These are phyloP conservation scores for Arachis stenosperma DNA, from an alignment of 306 rosid species.

Conservation along the genomic window DNA sequence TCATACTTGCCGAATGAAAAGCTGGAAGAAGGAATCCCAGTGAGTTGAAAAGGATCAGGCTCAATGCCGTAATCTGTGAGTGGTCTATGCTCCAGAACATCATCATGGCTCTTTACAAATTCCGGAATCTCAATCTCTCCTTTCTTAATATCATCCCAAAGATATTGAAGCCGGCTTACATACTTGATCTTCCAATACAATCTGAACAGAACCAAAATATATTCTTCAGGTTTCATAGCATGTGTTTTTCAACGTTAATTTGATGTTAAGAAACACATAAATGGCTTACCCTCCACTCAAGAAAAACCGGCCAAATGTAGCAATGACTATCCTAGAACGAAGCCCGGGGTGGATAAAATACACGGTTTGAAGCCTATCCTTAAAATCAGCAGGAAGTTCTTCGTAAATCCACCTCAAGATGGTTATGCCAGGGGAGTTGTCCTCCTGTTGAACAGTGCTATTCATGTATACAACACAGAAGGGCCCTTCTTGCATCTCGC, in stretches of 20 bases:
- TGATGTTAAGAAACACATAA: constrained; percentile 26
- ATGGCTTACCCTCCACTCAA: constrained; percentile 84
- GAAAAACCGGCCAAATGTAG: constrained; percentile 86
- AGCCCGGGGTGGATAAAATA: constrained; percentile 92
- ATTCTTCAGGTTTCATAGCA: not conserved
- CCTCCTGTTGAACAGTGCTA: constrained; percentile 80
- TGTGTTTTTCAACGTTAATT: not conserved
- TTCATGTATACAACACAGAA: constrained; percentile 87
- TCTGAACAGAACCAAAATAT: constrained; percentile 43
- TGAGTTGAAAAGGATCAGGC: constrained; percentile 73
- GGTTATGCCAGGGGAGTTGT: constrained; percentile 90
- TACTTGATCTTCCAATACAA: constrained; percentile 95
- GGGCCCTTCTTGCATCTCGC: constrained; percentile 76
- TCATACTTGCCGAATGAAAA: constrained; percentile 71
- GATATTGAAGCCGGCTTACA: constrained; percentile 84
- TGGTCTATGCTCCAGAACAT: constrained; percentile 82
- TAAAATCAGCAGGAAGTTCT: constrained; percentile 71
- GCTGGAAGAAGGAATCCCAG: constrained; percentile 63
- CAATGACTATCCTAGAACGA: constrained; percentile 81
- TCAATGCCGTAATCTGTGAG: constrained; percentile 96
- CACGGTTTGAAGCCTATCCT: constrained; percentile 81
- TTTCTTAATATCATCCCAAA: constrained; percentile 88
- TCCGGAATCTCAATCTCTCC: constrained; percentile 85
- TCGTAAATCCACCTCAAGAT: constrained; percentile 97
- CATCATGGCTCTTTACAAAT: constrained; percentile 81